These are phyloP conservation scores for Triticum monococcum DNA, from an alignment of 176 grass and related monocot species.

Conservation along the genomic window DNA sequence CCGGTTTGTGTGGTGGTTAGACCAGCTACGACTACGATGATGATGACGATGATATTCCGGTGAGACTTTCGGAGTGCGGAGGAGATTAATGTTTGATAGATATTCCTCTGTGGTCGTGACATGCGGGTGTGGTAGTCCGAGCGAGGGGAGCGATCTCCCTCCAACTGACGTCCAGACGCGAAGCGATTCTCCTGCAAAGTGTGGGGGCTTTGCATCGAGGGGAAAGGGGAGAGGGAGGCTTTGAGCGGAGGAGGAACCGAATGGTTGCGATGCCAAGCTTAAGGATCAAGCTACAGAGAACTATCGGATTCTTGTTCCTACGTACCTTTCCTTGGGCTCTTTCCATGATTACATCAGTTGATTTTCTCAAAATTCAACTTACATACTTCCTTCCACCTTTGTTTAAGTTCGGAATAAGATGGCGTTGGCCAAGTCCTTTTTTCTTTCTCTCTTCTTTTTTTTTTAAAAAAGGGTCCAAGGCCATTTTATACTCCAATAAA, in stretches of 20 bases:
- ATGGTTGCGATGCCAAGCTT: constrained; percentile 49
- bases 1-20: neutral
- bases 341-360: neutral
- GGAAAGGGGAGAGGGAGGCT: neutral
- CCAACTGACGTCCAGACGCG: neutral
- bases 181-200: constrained; percentile 43
- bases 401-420: neutral
- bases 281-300: constrained; percentile 42
- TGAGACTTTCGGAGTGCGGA: neutral
- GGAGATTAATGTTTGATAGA: too few relatives aligned
- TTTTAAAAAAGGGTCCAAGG: too few relatives aligned
- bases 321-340: neutral
- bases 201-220: neutral
- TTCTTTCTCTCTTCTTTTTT: too few relatives aligned
- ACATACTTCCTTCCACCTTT: neutral
- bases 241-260: neutral
- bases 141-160: too few relatives aligned
- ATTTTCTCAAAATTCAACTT: neutral
- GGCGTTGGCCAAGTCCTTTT: neutral
- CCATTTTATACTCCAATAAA: too few relatives aligned
- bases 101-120: too few relatives aligned
- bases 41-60: neutral
- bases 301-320: neutral
- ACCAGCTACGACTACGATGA: neutral
- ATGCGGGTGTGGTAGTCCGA: too few relatives aligned